Conservation (phyloP, 306 rosid species). For the Prunus armeniaca region DNA sequence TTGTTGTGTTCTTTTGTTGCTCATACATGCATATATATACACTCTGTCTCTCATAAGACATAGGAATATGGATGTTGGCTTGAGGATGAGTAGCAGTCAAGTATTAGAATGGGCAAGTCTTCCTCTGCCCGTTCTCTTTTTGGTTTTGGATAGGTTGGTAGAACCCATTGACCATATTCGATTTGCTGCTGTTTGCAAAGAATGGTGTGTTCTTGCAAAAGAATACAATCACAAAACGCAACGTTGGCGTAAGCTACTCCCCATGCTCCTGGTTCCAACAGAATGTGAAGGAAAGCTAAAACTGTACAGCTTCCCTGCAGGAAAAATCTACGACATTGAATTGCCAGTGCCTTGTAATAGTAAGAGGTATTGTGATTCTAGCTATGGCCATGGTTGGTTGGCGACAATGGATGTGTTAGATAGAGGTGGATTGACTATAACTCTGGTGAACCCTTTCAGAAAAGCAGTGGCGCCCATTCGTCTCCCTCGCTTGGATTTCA, state of each 20-base stretch:
- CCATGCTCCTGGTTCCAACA: not conserved
- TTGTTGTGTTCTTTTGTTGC: not conserved
- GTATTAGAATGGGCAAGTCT: not conserved
- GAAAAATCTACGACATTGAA: not conserved
- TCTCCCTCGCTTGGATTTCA: not conserved
- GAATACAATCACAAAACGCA: not conserved
- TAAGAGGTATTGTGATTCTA: not conserved
- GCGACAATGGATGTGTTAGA: not conserved
- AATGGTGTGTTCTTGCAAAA: not conserved
- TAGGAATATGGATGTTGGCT: not conserved
- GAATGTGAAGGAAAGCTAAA: not conserved
- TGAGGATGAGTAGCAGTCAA: not conserved
- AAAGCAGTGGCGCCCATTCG: not conserved
- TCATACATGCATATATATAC: not conserved
- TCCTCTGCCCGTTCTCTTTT: not conserved
- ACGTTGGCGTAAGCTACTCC: not conserved
- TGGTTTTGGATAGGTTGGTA: not conserved
- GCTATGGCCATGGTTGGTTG: not conserved
- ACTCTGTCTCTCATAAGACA: too few species aligned
- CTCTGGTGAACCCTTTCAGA: not conserved
- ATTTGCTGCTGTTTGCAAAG: not conserved
- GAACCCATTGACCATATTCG: not conserved
- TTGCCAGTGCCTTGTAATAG: not conserved
- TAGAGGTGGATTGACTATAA: not conserved
- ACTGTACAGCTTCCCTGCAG: not conserved